Evolutionary conservation across 192 early-diverging fungal genomes (phyloP).

Genomic region (Diversispora epigaea): DNA sequence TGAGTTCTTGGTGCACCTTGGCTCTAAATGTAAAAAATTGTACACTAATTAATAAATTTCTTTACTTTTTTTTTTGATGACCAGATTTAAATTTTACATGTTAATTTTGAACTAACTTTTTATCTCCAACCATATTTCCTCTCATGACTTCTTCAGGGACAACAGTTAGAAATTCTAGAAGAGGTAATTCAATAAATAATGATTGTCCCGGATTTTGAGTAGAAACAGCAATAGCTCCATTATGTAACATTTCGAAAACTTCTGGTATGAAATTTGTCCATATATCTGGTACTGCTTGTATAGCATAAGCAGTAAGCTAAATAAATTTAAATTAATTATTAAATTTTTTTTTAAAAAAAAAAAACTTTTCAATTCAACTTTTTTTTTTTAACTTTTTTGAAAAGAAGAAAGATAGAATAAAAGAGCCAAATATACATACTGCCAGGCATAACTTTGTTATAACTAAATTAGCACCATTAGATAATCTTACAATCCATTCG

Average conservation of each 20-base stretch:
- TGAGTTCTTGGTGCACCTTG: constrained; percentile 33
- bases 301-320: constrained; percentile 52
- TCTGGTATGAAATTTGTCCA: constrained; percentile 54
- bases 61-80: not conserved
- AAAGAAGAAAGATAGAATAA: not conserved
- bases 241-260: constrained; percentile 40
- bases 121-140: constrained; percentile 44
- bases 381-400: not conserved
- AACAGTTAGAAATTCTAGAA: constrained; percentile 55
- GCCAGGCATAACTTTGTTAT: constrained; percentile 56
- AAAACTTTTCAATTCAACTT: not conserved
- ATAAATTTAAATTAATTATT: not conserved
- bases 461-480: constrained; percentile 50
- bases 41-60: no score
- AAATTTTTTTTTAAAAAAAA: not conserved
- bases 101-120: constrained; percentile 39
- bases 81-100: not conserved
- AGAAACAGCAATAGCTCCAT: constrained; percentile 28
- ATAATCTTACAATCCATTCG: constrained; percentile 45
- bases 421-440: constrained; percentile 36
- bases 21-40: constrained; percentile 14
- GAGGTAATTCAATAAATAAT: constrained; percentile 36
- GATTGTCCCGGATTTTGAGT: not conserved
- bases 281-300: constrained; percentile 46
- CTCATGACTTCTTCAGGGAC: constrained; percentile 56